phyloP scores from a whole-genome alignment of 2,329 filamentous ascomycete genomes.

The Chaetoscypha palmicola region DNA sequence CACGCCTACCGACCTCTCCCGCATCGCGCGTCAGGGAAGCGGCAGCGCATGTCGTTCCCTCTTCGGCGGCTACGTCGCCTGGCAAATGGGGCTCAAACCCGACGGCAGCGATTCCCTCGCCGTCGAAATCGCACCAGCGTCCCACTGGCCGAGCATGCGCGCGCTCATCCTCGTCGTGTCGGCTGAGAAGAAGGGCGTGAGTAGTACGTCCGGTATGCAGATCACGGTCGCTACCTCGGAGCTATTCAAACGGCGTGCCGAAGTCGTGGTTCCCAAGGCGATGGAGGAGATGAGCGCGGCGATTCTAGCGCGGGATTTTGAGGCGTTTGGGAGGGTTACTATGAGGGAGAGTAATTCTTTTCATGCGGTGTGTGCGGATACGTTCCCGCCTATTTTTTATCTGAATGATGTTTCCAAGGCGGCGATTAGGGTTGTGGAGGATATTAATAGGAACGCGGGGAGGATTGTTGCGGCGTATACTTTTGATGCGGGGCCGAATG shows the following conservation, averaged over 20 bases:
- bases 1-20: conserved; percentile 72
- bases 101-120: conserved; percentile 86
- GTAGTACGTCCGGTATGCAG: conserved; percentile 92
- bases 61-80: conserved; percentile 94
- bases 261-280: conserved; percentile 68
- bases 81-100: conserved; percentile 68
- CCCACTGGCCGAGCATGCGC: conserved; percentile 93
- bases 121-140: conserved; percentile 77
- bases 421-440: conserved; percentile 81
- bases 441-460: conserved; percentile 74
- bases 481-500: conserved; percentile 95
- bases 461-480: conserved; percentile 86
- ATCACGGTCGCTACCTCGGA: conserved; percentile 85
- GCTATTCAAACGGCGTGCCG: conserved; percentile 73
- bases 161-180: conserved; percentile 86
- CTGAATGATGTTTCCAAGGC: conserved; percentile 90
- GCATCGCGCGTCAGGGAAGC: conserved; percentile 88
- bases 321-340: conserved; percentile 78
- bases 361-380: conserved; percentile 91
- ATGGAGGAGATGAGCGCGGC: conserved; percentile 84
- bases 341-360: conserved; percentile 98
- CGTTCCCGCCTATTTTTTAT: conserved; percentile 96
- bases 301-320: conserved; percentile 72
- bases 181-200: conserved; percentile 92
- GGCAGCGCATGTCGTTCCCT: conserved; percentile 90